Evolutionary conservation across 1,284 basidiomycete genomes (phyloP).

Genomic region (Fomitopsis pinicola): DNA sequence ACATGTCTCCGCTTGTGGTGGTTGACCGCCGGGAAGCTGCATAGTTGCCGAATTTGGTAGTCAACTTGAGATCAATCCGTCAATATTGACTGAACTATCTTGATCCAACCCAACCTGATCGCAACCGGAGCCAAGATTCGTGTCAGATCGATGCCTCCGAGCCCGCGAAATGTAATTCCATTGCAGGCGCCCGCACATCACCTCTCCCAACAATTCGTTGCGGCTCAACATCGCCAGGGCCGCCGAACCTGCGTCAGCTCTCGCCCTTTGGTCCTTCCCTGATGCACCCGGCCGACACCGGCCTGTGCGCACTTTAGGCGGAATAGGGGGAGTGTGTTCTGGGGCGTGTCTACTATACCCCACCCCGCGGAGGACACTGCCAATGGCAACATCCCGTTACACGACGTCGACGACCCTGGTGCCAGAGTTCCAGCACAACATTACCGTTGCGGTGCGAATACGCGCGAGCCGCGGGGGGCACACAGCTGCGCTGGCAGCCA

Average conservation of each 20-base stretch:
- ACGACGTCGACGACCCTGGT: no score
- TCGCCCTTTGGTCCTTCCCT: background rate
- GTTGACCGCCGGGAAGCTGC: constrained; percentile 7
- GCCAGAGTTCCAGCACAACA: no score
- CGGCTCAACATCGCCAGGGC: no score
- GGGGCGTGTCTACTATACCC: background rate
- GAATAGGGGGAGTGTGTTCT: background rate
- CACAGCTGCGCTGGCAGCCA: background rate
- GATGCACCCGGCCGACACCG: background rate
- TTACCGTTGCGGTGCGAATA: background rate
- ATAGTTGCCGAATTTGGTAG: constrained; percentile 6
- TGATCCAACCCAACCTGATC: background rate
- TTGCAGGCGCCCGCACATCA: background rate
- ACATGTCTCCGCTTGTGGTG: constrained; percentile 1
- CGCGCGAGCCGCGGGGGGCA: background rate
- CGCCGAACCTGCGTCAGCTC: no score
- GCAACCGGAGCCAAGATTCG: background rate
- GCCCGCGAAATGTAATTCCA: background rate
- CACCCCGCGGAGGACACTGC: background rate
- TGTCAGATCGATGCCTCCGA: background rate
- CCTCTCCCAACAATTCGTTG: background rate
- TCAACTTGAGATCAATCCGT: background rate
- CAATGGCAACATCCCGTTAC: background rate
- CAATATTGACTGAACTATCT: background rate
- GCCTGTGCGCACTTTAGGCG: background rate